Percentiles rank a stretch among this genome's conserved stretches.
Evolutionary conservation across 257 asterid genomes (phyloP).

Genomic region (Verbascum thapsus): DNA sequence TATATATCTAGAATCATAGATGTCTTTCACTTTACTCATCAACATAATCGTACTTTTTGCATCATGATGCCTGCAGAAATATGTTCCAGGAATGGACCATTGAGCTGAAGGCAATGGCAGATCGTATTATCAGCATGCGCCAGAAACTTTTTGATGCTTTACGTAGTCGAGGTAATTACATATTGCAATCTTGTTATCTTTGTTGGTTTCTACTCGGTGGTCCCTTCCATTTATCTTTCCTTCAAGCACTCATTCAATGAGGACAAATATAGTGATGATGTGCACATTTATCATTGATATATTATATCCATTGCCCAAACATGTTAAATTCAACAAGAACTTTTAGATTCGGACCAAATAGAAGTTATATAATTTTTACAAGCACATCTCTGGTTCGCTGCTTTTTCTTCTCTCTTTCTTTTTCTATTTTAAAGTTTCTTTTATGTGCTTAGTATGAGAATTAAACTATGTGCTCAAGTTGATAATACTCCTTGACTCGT

Average conservation of each 20-base stretch:
- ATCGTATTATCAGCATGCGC: conserved; percentile 84
- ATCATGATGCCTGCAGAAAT: conserved; percentile 49
- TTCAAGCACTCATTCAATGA: too few relatives aligned
- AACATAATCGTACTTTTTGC: too few relatives aligned
- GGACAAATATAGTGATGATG: neutral
- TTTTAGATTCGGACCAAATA: too few relatives aligned
- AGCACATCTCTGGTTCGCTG: too few relatives aligned
- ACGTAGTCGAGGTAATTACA: conserved; percentile 52
- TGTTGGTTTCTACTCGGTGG: neutral
- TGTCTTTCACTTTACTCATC: too few relatives aligned
- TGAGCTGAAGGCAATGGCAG: conserved; percentile 90
- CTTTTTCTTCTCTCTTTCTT: too few relatives aligned
- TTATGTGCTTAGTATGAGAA: neutral
- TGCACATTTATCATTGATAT: neutral
- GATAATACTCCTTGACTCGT: neutral
- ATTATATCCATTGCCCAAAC: too few relatives aligned
- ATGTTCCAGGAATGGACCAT: conserved; percentile 72
- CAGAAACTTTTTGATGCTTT: conserved; percentile 69
- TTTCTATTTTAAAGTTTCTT: too few relatives aligned
- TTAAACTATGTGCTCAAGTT: too few relatives aligned
- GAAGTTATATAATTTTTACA: neutral
- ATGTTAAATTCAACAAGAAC: too few relatives aligned
- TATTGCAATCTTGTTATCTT: conserved; percentile 2
- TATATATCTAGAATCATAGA: too few relatives aligned
- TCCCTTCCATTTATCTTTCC: neutral